Evolutionary conservation across 1,139 yeast genomes (phyloP).

Genomic region (Lodderomyces margitis): DNA sequence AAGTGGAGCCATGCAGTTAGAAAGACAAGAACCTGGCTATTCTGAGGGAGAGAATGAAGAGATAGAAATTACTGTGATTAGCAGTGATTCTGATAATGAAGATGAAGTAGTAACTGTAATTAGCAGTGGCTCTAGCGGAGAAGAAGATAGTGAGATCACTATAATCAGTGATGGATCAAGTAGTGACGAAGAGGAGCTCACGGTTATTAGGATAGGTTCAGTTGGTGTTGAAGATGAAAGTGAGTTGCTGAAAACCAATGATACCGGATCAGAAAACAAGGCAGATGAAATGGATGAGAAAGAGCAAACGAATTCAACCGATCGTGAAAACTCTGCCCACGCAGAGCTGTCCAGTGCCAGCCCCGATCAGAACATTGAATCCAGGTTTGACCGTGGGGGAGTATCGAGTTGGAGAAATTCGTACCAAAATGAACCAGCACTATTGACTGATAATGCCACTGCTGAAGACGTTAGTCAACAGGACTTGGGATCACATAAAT

Average conservation of each 20-base stretch:
- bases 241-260: neutral
- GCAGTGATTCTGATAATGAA: neutral
- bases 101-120: neutral
- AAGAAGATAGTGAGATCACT: neutral
- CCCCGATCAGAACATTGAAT: too few relatives aligned
- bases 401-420: too few relatives aligned
- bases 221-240: slow-evolving; percentile 9
- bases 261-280: neutral
- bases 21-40: too few relatives aligned
- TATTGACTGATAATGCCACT: too few relatives aligned
- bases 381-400: too few relatives aligned
- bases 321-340: too few relatives aligned
- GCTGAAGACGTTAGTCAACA: too few relatives aligned
- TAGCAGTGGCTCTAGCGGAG: neutral
- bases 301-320: neutral
- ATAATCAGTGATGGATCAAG: neutral
- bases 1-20: neutral
- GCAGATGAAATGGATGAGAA: neutral
- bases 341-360: too few relatives aligned
- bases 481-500: neutral
- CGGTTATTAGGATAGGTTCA: neutral
- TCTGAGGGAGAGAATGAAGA: slow-evolving; percentile 1
- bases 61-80: neutral
- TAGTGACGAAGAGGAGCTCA: neutral
- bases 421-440: too few relatives aligned